Evolutionary conservation across 1,284 basidiomycete genomes (phyloP).

Genomic region (Puccinia polysora): DNA sequence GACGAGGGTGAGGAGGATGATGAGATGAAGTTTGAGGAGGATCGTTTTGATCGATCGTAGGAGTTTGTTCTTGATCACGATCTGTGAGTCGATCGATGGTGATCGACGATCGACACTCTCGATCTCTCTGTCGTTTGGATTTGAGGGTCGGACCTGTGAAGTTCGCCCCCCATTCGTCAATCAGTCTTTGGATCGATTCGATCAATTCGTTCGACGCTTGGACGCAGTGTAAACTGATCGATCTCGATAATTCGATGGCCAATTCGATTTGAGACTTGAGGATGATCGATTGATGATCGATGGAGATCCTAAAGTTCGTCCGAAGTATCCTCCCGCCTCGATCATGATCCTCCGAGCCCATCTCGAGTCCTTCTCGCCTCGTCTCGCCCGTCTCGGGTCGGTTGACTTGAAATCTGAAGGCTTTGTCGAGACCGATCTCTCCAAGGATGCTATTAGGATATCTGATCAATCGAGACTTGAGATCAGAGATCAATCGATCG

Average conservation of each 20-base stretch:
- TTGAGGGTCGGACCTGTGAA: neutral
- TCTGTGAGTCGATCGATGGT: too few species aligned
- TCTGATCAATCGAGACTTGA: conserved; percentile 60
- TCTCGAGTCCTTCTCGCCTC: too few species aligned
- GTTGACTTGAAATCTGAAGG: conserved; percentile 61
- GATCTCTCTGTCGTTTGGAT: neutral
- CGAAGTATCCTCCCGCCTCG: conserved; percentile 59
- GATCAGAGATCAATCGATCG: conserved; percentile 57
- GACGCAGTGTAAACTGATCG: conserved; percentile 74
- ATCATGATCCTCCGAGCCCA: conserved; percentile 43
- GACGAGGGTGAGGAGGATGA: too few species aligned
- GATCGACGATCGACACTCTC: too few species aligned
- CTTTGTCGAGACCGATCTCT: conserved; percentile 74
- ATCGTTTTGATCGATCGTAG: too few species aligned
- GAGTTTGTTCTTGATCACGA: too few species aligned
- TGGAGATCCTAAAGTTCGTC: conserved; percentile 63
- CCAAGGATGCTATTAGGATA: conserved; percentile 70
- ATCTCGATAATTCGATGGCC: conserved; percentile 66
- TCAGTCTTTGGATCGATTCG: conserved; percentile 57
- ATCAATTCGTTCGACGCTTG: conserved; percentile 64
- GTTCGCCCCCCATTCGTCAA: neutral
- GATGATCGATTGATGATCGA: conserved; percentile 67
- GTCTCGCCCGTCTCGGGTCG: neutral
- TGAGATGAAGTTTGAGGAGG: too few species aligned
- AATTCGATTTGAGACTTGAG: conserved; percentile 70